Conservation (phyloP, 2,329 filamentous ascomycete genomes). For the Gnomoniopsis smithogilvyi region DNA sequence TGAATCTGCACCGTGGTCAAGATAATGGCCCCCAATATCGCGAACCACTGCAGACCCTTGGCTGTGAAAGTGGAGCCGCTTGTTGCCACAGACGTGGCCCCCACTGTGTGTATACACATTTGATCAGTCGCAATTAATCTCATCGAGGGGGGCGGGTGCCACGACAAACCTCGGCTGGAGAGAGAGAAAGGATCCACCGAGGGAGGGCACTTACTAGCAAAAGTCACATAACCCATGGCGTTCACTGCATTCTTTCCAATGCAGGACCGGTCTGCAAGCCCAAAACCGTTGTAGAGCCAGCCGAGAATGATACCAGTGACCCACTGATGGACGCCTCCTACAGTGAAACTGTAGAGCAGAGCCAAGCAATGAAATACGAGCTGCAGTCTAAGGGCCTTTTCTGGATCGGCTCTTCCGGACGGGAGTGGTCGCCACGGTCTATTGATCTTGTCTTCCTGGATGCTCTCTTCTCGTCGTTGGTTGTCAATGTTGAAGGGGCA, state of each 20-base stretch:
- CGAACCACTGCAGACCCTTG: background rate
- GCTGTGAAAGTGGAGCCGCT: background rate
- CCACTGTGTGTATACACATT: background rate
- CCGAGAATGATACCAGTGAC: background rate
- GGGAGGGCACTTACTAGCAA: slow-evolving; percentile 3
- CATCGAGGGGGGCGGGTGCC: too few relatives aligned
- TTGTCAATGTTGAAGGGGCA: background rate
- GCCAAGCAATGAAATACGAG: background rate
- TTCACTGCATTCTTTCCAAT: slow-evolving; percentile 29
- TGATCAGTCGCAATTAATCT: background rate
- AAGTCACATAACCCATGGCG: slow-evolving; percentile 26
- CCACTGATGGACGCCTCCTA: background rate
- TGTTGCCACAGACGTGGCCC: background rate
- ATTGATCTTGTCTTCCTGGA: background rate
- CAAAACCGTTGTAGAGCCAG: slow-evolving; percentile 18
- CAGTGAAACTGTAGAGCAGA: background rate
- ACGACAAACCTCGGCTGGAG: too few relatives aligned
- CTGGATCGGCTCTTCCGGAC: background rate
- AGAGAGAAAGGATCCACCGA: too few relatives aligned
- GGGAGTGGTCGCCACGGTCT: background rate
- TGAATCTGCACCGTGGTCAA: slow-evolving; percentile 24
- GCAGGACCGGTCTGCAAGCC: slow-evolving; percentile 25
- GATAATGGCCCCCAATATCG: slow-evolving; percentile 1
- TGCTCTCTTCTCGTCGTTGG: background rate
- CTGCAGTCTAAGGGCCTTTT: background rate